Base-by-base conservation (phyloP, 2,329 filamentous ascomycete species). In the Apiospora aurea region DNA sequence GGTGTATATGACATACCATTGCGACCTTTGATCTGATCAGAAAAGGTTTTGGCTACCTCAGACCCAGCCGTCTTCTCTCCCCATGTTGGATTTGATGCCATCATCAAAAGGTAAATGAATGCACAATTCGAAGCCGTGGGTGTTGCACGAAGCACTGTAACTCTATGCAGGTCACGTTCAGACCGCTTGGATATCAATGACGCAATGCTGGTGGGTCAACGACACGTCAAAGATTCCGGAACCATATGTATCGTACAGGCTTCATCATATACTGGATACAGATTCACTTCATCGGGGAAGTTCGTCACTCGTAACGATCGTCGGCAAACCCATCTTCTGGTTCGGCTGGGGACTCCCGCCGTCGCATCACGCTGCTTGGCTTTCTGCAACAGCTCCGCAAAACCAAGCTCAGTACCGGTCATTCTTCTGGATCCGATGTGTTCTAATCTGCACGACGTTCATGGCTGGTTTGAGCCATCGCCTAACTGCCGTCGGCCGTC, bases 31-130 rank as follows among this genome's bases (percentile, higher is more conserved):
- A 80, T 75, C 21, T 76, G 70, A 13, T 76, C 69, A 5, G 76
- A 74, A 71, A 80, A 82, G 29, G 73, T 49, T 14, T 74, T 73
- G 11, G 79, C 80, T 1, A 84, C 83, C 70, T 80, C 80, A 1
- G 82, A 77, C 2, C 78, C 83, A 10, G 82, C 82, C 18, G 79
- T 80, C 61, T 46, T 76, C 46, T 79, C 75, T 21, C 76, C 78
- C 78, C 78, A 81, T 11, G 75, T 72, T 44, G 76, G 69, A 57
- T 77, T 76, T 0, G 79, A 80, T 61, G 78, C 78, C 78, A 79
- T 80, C 16, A 69, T 75, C n/a, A 14, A 29, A 44, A n/a, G n/a
- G 13, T 3, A 7, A 10, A 26, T 4, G n/a, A n/a, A 4, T 51
- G n/a, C 47, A 24, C 10, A 10, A 26, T n/a, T 18, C 21, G 26